These are phyloP conservation scores for Myrica gale DNA, from an alignment of 306 rosid species.

Conservation along the genomic window DNA sequence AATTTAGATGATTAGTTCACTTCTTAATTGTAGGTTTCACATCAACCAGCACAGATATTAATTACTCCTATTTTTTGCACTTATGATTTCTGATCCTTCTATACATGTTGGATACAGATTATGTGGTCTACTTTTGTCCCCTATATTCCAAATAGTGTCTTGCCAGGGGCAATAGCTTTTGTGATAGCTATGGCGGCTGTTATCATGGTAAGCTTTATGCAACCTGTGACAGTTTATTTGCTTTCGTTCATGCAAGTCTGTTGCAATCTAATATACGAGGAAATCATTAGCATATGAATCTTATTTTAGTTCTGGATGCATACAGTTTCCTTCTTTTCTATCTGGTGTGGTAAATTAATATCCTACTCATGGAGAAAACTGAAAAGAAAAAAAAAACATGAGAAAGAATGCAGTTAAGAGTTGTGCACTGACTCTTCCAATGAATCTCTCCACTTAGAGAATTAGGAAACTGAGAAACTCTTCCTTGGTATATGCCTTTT, in stretches of 20 bases:
- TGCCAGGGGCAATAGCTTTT: constrained; percentile 72
- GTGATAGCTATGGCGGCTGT: constrained; percentile 55
- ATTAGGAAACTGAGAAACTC: not conserved
- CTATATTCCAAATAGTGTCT: constrained; percentile 68
- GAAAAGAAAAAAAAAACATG: not conserved
- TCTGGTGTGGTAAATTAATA: not conserved
- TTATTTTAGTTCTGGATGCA: constrained; percentile 4
- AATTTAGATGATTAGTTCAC: not conserved
- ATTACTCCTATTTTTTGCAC: constrained; percentile 5
- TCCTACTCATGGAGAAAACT: not conserved
- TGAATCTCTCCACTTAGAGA: not conserved
- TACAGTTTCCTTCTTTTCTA: not conserved
- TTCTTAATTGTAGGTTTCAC: not conserved
- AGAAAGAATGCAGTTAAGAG: not conserved
- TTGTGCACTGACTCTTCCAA: not conserved
- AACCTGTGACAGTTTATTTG: constrained; percentile 4
- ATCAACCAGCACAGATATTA: not conserved
- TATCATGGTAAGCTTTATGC: constrained; percentile 42
- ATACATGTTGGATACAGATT: constrained; percentile 48
- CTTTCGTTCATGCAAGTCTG: not conserved
- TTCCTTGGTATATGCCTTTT: not conserved
- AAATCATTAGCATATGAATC: not conserved
- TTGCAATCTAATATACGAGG: not conserved
- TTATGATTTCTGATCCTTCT: constrained; percentile 20
- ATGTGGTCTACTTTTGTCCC: constrained; percentile 99